phyloP scores from a whole-genome alignment of 2,329 filamentous ascomycete species.

The Nannizzia gypsea region DNA sequence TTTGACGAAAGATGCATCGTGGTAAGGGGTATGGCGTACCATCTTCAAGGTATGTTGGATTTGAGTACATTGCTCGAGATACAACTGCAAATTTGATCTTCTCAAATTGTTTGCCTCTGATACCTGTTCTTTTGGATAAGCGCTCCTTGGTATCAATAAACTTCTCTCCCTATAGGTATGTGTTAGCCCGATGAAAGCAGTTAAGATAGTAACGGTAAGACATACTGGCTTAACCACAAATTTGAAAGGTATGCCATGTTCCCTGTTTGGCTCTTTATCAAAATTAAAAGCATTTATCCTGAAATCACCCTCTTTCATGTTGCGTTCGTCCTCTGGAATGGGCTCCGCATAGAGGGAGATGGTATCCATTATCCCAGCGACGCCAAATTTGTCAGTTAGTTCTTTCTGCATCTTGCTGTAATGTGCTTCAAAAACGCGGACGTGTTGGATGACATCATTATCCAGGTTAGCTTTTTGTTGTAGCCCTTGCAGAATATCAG shows the following conservation, averaged over 20 bases:
- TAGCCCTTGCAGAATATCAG: conserved; percentile 64
- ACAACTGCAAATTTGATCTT: conserved; percentile 94
- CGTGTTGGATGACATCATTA: conserved; percentile 59
- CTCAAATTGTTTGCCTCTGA: conserved; percentile 96
- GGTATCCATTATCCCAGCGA: conserved; percentile 80
- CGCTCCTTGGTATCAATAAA: conserved; percentile 91
- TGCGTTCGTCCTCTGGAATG: conserved; percentile 56
- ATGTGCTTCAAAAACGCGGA: conserved; percentile 74
- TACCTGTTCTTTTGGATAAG: conserved; percentile 79
- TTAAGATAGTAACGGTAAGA: conserved; percentile 7
- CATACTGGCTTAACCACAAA: conserved; percentile 72
- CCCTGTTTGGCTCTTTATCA: conserved; percentile 72
- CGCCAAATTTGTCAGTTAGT: conserved; percentile 55
- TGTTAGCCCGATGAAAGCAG: not conserved
- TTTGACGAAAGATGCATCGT: not conserved
- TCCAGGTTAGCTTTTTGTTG: conserved; percentile 70
- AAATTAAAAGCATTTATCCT: conserved; percentile 81
- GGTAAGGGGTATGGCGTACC: conserved; percentile 45
- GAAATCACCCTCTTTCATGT: conserved; percentile 52
- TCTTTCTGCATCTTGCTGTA: conserved; percentile 75
- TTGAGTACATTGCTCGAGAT: conserved; percentile 57
- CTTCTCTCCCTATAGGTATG: conserved; percentile 52
- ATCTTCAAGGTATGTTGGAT: conserved; percentile 73
- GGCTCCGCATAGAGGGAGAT: conserved; percentile 69
- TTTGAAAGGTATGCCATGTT: conserved; percentile 82